Percentiles rank a stretch among this genome's conserved stretches.
phyloP scores from a whole-genome alignment of 352 stramenopile genomes.

The Elongisporangium anandrum region DNA sequence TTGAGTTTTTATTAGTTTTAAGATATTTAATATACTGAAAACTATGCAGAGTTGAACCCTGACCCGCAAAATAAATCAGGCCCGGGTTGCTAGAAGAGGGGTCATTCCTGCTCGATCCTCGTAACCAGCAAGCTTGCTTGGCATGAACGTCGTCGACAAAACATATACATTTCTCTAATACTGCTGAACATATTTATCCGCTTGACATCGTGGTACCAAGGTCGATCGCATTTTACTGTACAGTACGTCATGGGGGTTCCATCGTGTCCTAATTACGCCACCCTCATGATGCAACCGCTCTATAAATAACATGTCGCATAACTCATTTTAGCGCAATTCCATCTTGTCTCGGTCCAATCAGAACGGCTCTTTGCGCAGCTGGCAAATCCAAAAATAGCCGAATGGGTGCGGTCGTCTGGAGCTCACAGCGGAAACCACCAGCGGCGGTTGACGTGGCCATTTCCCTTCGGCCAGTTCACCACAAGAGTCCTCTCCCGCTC shows the following conservation, averaged over 20 bases:
- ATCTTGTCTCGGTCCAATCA: neutral
- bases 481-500: neutral
- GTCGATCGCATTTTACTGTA: too few species aligned
- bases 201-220: neutral
- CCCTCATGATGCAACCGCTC: neutral
- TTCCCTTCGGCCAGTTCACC: neutral
- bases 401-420: neutral
- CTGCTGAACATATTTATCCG: too few species aligned
- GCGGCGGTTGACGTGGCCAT: neutral
- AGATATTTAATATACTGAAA: neutral
- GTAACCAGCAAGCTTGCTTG: too few species aligned
- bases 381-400: neutral
- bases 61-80: neutral
- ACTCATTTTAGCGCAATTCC: neutral
- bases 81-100: neutral
- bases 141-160: too few species aligned
- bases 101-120: too few species aligned
- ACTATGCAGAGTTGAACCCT: neutral
- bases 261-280: neutral
- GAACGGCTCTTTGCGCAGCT: neutral
- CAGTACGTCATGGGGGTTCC: too few species aligned
- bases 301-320: neutral
- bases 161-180: too few species aligned
- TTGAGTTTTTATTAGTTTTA: neutral
- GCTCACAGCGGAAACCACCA: neutral